A percentile compares a stretch with the other conserved stretches of the same genome.
These are phyloP conservation scores for Trichoderma reesei DNA, from an alignment of 495 filamentous ascomycete genomes.

Conservation along the genomic window DNA sequence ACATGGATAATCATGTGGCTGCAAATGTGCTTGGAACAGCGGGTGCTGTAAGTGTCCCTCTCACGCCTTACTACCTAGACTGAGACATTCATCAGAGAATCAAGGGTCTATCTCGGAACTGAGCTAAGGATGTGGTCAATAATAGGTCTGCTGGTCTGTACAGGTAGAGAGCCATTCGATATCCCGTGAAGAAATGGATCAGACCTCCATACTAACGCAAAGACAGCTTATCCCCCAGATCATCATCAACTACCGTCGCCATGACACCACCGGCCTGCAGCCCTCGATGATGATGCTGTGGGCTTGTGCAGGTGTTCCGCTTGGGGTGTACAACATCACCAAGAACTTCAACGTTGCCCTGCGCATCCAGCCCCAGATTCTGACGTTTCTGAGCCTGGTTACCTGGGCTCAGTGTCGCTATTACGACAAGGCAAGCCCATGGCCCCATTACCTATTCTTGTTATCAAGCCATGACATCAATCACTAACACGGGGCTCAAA, in stretches of 20 bases:
- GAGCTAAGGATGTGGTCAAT: background rate
- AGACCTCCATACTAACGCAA: background rate
- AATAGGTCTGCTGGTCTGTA: constrained; percentile 17
- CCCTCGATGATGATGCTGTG: constrained; percentile 58
- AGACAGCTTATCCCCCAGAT: constrained; percentile 54
- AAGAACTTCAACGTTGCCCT: constrained; percentile 51
- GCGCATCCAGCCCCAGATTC: constrained; percentile 50
- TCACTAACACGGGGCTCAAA: background rate
- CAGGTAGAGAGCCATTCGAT: constrained; percentile 11
- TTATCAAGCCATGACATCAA: background rate
- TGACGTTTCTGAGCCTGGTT: constrained; percentile 49
- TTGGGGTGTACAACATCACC: constrained; percentile 58
- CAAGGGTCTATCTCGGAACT: background rate
- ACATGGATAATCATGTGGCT: constrained; percentile 44
- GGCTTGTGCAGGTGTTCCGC: constrained; percentile 53
- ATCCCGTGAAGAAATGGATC: background rate
- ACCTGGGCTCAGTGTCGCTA: constrained; percentile 59
- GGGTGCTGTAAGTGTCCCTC: constrained; percentile 36
- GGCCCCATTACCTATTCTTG: background rate
- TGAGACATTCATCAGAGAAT: background rate
- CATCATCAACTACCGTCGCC: constrained; percentile 50
- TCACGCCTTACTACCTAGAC: constrained; percentile 5
- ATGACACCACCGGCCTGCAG: constrained; percentile 50
- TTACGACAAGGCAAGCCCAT: constrained; percentile 39
- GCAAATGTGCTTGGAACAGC: constrained; percentile 49